Base-by-base conservation (phyloP, 1,284 basidiomycete genomes). In the Ustilago bromivora region DNA sequence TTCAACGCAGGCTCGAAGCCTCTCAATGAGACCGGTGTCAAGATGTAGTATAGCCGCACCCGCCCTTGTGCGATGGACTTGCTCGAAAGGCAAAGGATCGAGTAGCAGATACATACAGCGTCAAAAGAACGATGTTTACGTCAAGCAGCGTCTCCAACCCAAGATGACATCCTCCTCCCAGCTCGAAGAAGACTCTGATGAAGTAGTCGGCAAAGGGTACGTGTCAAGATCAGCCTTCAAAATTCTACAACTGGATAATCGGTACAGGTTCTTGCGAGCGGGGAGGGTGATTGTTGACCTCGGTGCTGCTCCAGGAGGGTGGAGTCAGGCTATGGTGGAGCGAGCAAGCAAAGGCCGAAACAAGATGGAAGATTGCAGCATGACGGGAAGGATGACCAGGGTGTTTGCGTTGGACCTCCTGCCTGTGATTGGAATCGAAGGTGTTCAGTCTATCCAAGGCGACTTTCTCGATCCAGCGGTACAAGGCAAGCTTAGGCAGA, bases 251-350 rank as follows among this genome's bases (percentile, higher is more conserved):
- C 61, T 84, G 17, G 74, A 75, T 51, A 63, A 76, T 49, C 73
- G 74, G 15, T 80, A 81, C 66, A 63, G 57, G n/a, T 71, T 84
- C 23, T 40, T 84, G 32, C 60, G 61, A 6, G 62, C 74, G 2
- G 69, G 74, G 2, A 59, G 76, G 4, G 70, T 78, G 43, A 70
- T 84, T 31, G 79, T 82, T 6, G 82, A 84, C 35, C 66, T 84
- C 31, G 82, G 82, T 5, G 82, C 82, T 35, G 82, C 82, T 1
- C 82, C 82, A 2, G 82, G 82, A 7, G 82, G 82, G 7, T 84
- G 82, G 82, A 79, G 73, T 52, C 82, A 84, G 41, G 81, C 79
- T 7, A 74, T 81, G 13, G 54, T 73, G 9, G 66, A 73, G 58
- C 66, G 74, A 0, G 62, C 58, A 60, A 47, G 38, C 7, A 58